Percentiles rank a stretch among this genome's conserved stretches.
phyloP scores from a whole-genome alignment of 371 early-diverging fungal genomes.

The Synchytrium microbalum region DNA sequence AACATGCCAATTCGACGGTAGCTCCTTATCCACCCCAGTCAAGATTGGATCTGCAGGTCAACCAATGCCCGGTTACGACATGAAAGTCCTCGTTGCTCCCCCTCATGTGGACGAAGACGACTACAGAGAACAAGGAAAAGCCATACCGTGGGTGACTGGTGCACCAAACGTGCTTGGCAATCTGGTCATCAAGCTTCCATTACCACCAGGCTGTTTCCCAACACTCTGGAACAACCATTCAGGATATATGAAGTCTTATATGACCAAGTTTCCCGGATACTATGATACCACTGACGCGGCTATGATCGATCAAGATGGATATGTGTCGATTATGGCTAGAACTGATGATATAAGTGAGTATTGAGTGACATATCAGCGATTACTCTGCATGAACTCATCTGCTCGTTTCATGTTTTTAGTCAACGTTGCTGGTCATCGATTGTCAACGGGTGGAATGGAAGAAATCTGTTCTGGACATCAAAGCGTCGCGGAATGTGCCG shows the following conservation, averaged over 20 bases:
- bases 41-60: conserved; percentile 59
- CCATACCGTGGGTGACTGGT: too few species aligned
- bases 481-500: conserved; percentile 65
- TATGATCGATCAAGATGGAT: conserved; percentile 65
- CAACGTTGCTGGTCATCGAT: conserved; percentile 88
- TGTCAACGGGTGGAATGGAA: conserved; percentile 89
- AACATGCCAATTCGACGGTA: conserved; percentile 36
- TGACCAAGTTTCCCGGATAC: conserved; percentile 69
- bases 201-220: conserved; percentile 69
- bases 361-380: too few species aligned
- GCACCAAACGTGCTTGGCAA: conserved; percentile 53
- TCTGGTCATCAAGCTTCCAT: conserved; percentile 69
- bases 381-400: too few species aligned
- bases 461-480: conserved; percentile 63
- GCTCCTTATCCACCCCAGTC: conserved; percentile 8
- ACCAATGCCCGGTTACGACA: conserved; percentile 68
- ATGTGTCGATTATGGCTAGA: background rate
- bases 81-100: conserved; percentile 44
- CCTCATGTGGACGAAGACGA: conserved; percentile 10
- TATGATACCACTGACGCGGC: conserved; percentile 84
- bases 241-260: conserved; percentile 69
- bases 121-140: too few species aligned
- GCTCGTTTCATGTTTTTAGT: too few species aligned
- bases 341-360: background rate
- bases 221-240: conserved; percentile 65